Percentiles rank a stretch among this genome's conserved stretches.
Conservation (phyloP, 768 basidiomycete species). For the Lactarius quietus region DNA sequence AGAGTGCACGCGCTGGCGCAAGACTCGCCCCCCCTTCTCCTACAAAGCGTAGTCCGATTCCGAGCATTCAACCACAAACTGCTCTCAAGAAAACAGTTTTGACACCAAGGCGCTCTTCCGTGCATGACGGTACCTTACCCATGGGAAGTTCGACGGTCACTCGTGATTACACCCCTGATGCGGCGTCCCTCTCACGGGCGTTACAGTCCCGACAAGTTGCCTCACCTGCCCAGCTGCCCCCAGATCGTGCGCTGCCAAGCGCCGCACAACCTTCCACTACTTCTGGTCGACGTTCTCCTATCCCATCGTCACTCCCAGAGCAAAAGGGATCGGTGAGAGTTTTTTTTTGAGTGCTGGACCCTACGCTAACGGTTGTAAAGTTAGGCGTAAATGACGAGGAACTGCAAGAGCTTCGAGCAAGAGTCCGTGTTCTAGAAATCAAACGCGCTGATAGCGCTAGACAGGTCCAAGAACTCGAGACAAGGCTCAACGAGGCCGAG, state of each 20-base stretch:
- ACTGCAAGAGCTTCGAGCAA: constrained; percentile 76
- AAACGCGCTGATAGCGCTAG: constrained; percentile 85
- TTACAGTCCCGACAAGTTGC: constrained; percentile 35
- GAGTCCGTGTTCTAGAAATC: constrained; percentile 80
- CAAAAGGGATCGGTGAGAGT: constrained; percentile 3
- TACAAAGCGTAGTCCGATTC: constrained; percentile 45
- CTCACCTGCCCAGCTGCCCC: constrained; percentile 31
- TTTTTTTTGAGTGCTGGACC: neutral
- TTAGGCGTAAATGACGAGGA: constrained; percentile 47
- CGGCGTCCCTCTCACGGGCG: constrained; percentile 24
- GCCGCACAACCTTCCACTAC: constrained; percentile 20
- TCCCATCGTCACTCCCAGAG: constrained; percentile 11
- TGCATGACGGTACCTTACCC: constrained; percentile 30
- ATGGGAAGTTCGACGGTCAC: constrained; percentile 34
- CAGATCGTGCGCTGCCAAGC: constrained; percentile 15
- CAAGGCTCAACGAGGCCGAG: constrained; percentile 79
- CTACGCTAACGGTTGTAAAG: constrained; percentile 4
- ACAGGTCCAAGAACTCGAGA: constrained; percentile 79
- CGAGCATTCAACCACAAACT: constrained; percentile 8
- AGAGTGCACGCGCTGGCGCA: constrained; percentile 12
- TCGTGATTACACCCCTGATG: constrained; percentile 32
- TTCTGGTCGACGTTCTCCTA: constrained; percentile 7
- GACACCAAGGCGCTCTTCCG: constrained; percentile 43
- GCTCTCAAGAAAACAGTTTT: constrained; percentile 26
- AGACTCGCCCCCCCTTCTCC: constrained; percentile 45